Evolutionary conservation across 306 rosid genomes (phyloP).

Genomic region (Prunus dulcis): DNA sequence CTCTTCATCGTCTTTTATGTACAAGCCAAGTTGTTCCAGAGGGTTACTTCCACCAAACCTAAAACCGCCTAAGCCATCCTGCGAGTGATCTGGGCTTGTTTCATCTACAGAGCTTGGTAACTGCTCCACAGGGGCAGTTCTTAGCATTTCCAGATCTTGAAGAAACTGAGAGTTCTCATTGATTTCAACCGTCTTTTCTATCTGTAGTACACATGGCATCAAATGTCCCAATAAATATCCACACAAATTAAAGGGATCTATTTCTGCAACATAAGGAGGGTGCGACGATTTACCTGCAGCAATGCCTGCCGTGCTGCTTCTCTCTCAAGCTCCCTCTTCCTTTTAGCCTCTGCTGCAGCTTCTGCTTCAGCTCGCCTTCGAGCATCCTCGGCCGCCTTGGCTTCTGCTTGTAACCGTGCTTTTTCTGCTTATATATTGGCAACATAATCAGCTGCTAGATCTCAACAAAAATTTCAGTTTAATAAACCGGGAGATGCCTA

Average conservation of each 20-base stretch:
- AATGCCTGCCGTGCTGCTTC: slow-evolving; percentile 87
- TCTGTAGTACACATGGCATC: slow-evolving; percentile 41
- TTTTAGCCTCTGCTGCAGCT: slow-evolving; percentile 76
- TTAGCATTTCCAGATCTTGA: slow-evolving; percentile 77
- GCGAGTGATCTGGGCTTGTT: slow-evolving; percentile 67
- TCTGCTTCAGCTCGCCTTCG: slow-evolving; percentile 46
- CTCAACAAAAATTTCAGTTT: not conserved
- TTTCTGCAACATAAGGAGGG: slow-evolving; percentile 13
- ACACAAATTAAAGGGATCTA: not conserved
- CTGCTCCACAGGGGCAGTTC: slow-evolving; percentile 52
- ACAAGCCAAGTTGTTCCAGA: slow-evolving; percentile 76
- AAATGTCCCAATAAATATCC: slow-evolving; percentile 29
- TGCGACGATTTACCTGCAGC: slow-evolving; percentile 51
- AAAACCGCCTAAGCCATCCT: slow-evolving; percentile 68
- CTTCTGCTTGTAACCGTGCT: slow-evolving; percentile 82
- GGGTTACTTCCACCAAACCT: slow-evolving; percentile 64
- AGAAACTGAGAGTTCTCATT: slow-evolving; percentile 74
- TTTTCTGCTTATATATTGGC: slow-evolving; percentile 47
- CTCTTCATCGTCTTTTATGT: slow-evolving; percentile 72
- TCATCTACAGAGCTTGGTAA: slow-evolving; percentile 62
- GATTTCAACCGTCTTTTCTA: slow-evolving; percentile 84
- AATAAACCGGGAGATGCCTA: not conserved
- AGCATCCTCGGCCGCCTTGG: slow-evolving; percentile 84
- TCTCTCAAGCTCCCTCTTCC: slow-evolving; percentile 80
- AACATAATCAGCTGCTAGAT: not conserved